Evolutionary conservation across 2,329 filamentous ascomycete genomes (phyloP).

Genomic region (Aspergillus carbonarius): DNA sequence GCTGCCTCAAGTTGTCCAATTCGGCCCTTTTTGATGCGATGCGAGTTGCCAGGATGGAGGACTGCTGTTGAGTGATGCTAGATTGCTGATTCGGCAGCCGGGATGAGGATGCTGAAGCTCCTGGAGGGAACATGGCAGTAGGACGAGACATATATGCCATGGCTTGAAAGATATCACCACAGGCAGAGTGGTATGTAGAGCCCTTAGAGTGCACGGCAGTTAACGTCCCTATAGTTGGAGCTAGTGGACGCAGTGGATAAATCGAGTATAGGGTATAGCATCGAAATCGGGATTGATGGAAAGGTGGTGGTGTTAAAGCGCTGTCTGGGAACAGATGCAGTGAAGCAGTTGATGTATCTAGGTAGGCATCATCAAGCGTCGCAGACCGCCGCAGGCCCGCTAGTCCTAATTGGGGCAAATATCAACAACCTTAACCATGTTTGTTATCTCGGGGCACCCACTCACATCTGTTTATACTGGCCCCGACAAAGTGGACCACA

Average conservation of each 20-base stretch:
- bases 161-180: background rate
- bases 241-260: background rate
- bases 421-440: conserved; percentile 34
- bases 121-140: conserved; percentile 32
- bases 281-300: no score
- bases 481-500: background rate
- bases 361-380: background rate
- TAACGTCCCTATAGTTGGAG: background rate
- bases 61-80: conserved; percentile 47
- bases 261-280: background rate
- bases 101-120: conserved; percentile 27
- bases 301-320: background rate
- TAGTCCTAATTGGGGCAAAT: conserved; percentile 37
- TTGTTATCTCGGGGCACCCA: conserved; percentile 1
- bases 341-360: background rate
- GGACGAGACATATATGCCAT: conserved; percentile 41
- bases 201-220: background rate
- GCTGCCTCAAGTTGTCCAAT: conserved; percentile 60
- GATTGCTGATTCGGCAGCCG: conserved; percentile 32
- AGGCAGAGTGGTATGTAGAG: background rate
- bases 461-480: conserved; percentile 3
- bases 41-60: conserved; percentile 58
- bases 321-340: background rate
- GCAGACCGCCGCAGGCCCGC: conserved; percentile 7
- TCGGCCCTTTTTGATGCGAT: conserved; percentile 65